These are phyloP conservation scores for Lagerstroemia speciosa DNA, from an alignment of 345 rosid species.

Conservation along the genomic window DNA sequence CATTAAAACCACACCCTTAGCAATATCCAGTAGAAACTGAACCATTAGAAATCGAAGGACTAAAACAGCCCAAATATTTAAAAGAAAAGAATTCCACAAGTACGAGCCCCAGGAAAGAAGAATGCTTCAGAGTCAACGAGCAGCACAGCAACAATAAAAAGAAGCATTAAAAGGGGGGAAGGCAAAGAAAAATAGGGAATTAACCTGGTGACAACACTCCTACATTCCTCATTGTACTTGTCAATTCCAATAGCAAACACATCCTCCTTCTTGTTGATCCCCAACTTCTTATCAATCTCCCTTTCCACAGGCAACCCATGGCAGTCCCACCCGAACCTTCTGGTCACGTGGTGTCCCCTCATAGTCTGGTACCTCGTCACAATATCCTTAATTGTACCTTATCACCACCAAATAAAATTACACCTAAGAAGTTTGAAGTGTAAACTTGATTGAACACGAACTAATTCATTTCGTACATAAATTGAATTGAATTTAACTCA, in stretches of 20 bases:
- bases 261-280: conserved; percentile 60
- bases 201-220: conserved; percentile 67
- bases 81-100: neutral
- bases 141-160: no score
- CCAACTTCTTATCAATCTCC: conserved; percentile 66
- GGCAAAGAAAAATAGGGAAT: no score
- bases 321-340: conserved; percentile 98
- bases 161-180: no score
- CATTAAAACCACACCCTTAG: neutral
- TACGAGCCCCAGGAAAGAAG: no score
- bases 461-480: no score
- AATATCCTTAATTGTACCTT: conserved; percentile 69
- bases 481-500: no score
- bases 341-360: conserved; percentile 86
- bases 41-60: neutral
- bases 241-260: conserved; percentile 68
- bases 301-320: conserved; percentile 93
- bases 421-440: no score
- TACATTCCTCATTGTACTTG: conserved; percentile 82
- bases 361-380: conserved; percentile 88
- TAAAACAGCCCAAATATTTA: neutral
- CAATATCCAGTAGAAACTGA: neutral
- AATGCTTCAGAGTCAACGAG: neutral
- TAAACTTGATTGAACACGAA: no score
- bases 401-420: neutral